phyloP scores from a whole-genome alignment of 257 asterid genomes.

The Solanum ossicruentum region DNA sequence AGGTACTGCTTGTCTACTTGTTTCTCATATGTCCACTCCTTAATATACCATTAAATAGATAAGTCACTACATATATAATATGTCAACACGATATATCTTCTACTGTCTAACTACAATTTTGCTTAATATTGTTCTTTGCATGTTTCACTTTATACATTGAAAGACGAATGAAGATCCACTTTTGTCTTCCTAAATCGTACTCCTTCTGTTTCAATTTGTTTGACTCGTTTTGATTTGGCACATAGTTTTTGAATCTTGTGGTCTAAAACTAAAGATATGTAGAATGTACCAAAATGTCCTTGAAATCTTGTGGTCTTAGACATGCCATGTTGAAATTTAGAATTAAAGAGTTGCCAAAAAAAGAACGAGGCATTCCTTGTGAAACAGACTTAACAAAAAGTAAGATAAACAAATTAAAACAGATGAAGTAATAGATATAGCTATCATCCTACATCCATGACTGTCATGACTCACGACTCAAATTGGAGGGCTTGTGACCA shows the following conservation, averaged over 20 bases:
- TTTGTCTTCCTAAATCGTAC: background rate
- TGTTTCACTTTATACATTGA: background rate
- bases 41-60: background rate
- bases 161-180: background rate
- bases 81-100: background rate
- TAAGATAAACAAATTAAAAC: background rate
- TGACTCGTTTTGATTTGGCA: background rate
- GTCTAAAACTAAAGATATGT: background rate
- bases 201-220: background rate
- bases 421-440: background rate
- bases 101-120: background rate
- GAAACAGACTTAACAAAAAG: background rate
- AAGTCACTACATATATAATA: background rate
- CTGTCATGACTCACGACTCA: background rate
- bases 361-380: background rate
- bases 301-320: background rate
- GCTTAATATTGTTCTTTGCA: background rate
- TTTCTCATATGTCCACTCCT: background rate
- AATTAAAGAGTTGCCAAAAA: background rate
- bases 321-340: background rate
- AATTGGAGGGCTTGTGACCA: background rate
- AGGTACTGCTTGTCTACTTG: background rate
- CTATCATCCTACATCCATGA: background rate
- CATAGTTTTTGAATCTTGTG: background rate
- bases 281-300: background rate